These are phyloP conservation scores for Groenewaldozyma salmanticensis DNA, from an alignment of 805 yeast genomes.

Conservation along the genomic window DNA sequence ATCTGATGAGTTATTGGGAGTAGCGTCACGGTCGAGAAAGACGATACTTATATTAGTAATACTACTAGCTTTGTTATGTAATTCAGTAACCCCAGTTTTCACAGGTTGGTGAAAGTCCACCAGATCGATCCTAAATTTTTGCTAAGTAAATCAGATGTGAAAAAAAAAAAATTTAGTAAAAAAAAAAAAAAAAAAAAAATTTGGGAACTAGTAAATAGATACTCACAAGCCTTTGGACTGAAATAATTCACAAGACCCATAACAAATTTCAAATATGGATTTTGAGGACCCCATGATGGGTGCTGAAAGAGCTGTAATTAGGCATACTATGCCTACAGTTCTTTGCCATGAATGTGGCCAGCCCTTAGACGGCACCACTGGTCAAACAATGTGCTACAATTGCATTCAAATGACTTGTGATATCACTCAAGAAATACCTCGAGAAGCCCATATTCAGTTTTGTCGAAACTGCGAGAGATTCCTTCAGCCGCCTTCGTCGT, in stretches of 20 bases:
- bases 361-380: conserved; percentile 90
- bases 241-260: not conserved
- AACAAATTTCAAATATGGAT: not conserved
- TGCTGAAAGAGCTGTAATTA: conserved; percentile 1
- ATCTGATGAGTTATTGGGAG: not conserved
- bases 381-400: conserved; percentile 89
- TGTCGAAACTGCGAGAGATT: conserved; percentile 93
- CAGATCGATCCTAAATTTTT: not conserved
- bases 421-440: conserved; percentile 81
- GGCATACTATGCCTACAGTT: conserved; percentile 54
- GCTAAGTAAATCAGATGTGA: not conserved
- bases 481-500: conserved; percentile 84
- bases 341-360: conserved; percentile 98
- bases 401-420: conserved; percentile 88
- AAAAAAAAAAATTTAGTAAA: not conserved
- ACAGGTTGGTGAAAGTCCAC: not conserved
- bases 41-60: not conserved
- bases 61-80: no score
- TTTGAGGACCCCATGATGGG: not conserved
- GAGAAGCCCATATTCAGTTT: conserved; percentile 74
- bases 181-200: not conserved
- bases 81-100: no score
- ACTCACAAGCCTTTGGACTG: no score
- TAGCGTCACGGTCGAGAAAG: not conserved
- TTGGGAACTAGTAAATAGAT: not conserved